phyloP scores from a whole-genome alignment of 1,284 basidiomycete species.

The Fomitopsis pinicola region DNA sequence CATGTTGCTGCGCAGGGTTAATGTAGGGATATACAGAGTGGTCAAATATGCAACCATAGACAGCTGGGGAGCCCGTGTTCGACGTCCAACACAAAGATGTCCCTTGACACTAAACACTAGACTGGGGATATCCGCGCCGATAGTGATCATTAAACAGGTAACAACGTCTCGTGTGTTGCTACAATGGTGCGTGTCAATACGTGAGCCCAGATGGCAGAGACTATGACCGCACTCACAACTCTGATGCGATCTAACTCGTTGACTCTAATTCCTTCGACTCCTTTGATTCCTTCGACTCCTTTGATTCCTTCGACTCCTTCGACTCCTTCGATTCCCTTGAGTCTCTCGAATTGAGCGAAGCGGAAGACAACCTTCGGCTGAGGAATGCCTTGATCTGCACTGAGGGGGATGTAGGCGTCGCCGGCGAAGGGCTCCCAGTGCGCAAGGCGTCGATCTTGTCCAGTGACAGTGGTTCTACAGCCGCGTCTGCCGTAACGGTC shows the following conservation, averaged over 20 bases:
- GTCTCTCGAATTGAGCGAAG: slow-evolving; percentile 12
- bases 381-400: slow-evolving; percentile 13
- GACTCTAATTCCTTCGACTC: too few species aligned
- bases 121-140: slow-evolving; percentile 1
- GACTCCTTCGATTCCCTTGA: slow-evolving; percentile 5
- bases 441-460: slow-evolving; percentile 11
- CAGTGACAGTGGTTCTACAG: slow-evolving; percentile 2
- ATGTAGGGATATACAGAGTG: too few species aligned
- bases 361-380: slow-evolving; percentile 14
- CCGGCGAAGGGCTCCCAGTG: slow-evolving; percentile 11
- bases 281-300: neutral
- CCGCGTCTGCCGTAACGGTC: slow-evolving; percentile 21
- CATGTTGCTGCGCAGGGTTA: too few species aligned
- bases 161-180: neutral
- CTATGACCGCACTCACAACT: neutral
- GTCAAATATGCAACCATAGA: too few species aligned
- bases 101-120: neutral
- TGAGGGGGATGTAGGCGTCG: slow-evolving; percentile 13
- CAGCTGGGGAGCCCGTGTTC: too few species aligned
- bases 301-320: slow-evolving; percentile 5
- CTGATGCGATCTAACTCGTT: too few species aligned
- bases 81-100: too few species aligned
- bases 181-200: neutral
- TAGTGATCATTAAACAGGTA: neutral
- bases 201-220: neutral